A percentile compares a stretch with the other conserved stretches of the same genome.
These are phyloP conservation scores for Malassezia arunalokei DNA, from an alignment of 1,284 basidiomycete genomes.

Conservation along the genomic window DNA sequence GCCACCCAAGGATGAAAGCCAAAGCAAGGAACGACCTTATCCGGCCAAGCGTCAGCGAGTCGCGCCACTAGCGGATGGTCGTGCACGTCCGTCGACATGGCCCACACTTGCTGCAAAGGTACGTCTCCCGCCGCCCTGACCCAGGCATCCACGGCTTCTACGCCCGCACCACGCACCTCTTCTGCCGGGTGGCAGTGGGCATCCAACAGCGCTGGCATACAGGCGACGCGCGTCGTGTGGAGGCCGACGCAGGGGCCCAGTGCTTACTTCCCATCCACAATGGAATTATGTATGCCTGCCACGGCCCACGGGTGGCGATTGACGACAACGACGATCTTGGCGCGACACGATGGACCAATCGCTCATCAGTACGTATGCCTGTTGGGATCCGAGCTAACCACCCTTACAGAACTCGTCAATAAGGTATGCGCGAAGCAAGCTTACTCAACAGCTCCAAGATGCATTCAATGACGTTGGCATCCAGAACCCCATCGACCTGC, in stretches of 20 bases:
- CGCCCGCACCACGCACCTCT: slow-evolving; percentile 19
- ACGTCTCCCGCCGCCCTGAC: slow-evolving; percentile 7
- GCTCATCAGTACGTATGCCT: slow-evolving; percentile 17
- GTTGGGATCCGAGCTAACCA: neutral
- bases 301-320: neutral
- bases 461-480: slow-evolving; percentile 34
- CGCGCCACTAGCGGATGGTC: slow-evolving; percentile 32
- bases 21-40: slow-evolving; percentile 25
- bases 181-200: slow-evolving; percentile 40
- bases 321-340: neutral
- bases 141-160: slow-evolving; percentile 8
- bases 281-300: neutral
- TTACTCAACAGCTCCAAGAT: slow-evolving; percentile 23
- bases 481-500: slow-evolving; percentile 49
- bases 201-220: neutral
- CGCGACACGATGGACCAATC: slow-evolving; percentile 21
- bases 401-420: slow-evolving; percentile 18
- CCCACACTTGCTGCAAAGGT: slow-evolving; percentile 17
- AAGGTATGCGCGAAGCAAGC: slow-evolving; percentile 15
- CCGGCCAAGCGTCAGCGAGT: slow-evolving; percentile 11
- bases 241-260: neutral
- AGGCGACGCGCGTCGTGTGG: neutral
- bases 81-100: slow-evolving; percentile 32
- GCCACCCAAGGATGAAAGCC: slow-evolving; percentile 39
- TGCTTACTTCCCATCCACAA: slow-evolving; percentile 2